Conservation (phyloP, 371 early-diverging fungal species). For the Parasitella parasitica region DNA sequence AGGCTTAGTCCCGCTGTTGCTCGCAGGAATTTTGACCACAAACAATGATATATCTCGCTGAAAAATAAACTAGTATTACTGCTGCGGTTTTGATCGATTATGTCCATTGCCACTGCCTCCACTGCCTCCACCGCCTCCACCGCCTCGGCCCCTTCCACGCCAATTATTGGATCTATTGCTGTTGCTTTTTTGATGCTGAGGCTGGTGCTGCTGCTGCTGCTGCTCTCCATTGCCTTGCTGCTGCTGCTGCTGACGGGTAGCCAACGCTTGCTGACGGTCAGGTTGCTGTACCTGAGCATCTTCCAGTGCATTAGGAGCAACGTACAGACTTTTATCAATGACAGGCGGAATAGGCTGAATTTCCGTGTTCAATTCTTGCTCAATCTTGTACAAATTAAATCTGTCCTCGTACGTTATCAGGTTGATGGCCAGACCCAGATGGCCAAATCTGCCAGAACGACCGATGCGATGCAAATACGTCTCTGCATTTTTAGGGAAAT, state of each 20-base stretch:
- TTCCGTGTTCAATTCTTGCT: conserved; percentile 95
- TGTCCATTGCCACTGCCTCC: neutral
- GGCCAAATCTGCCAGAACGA: conserved; percentile 95
- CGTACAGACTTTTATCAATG: conserved; percentile 89
- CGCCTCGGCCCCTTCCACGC: neutral
- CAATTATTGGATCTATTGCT: neutral
- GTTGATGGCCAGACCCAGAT: conserved; percentile 95
- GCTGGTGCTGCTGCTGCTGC: conserved; percentile 12
- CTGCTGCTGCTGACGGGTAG: conserved; percentile 49
- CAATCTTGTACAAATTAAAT: conserved; percentile 93
- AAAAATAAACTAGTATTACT: no score
- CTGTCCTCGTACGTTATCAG: conserved; percentile 96
- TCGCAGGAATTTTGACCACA: neutral
- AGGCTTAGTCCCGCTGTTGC: neutral
- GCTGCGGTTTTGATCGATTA: neutral
- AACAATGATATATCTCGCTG: neutral
- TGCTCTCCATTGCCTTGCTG: conserved; percentile 30
- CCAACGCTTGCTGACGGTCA: conserved; percentile 43
- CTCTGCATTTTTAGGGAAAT: conserved; percentile 98
- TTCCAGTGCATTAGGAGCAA: conserved; percentile 65
- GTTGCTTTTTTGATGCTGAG: neutral
- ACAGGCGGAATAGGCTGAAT: conserved; percentile 93
- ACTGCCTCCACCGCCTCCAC: neutral
- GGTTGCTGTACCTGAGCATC: conserved; percentile 50
- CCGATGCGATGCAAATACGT: conserved; percentile 99